Conservation (phyloP, 2,329 filamentous ascomycete genomes). For the Sarocladium oryzae region DNA sequence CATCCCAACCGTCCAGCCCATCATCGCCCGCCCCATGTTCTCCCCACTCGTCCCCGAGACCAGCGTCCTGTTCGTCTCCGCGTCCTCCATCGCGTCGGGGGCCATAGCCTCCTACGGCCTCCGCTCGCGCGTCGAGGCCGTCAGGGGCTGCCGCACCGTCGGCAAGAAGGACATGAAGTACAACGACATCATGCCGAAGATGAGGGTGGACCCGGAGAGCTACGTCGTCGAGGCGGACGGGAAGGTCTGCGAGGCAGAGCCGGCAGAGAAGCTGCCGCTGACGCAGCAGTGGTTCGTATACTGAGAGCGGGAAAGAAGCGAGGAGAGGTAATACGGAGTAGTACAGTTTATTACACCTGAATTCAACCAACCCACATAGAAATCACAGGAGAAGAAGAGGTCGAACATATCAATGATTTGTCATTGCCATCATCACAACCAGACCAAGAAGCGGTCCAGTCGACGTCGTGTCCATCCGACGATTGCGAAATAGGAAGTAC, state of each 20-base stretch:
- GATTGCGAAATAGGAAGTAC: conserved; percentile 4
- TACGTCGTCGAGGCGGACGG: conserved; percentile 87
- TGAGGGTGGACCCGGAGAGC: conserved; percentile 86
- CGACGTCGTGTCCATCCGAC: conserved; percentile 2
- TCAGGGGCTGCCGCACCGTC: conserved; percentile 67
- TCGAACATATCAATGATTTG: conserved; percentile 8
- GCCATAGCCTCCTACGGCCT: conserved; percentile 66
- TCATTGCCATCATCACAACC: conserved; percentile 8
- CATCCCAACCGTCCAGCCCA: conserved; percentile 81
- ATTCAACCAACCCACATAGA: too few relatives aligned
- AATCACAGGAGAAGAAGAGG: neutral
- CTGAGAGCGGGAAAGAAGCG: conserved; percentile 28
- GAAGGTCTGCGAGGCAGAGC: conserved; percentile 64
- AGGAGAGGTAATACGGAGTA: too few relatives aligned
- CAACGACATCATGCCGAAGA: conserved; percentile 76
- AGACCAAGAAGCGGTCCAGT: neutral
- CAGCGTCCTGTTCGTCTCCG: conserved; percentile 77
- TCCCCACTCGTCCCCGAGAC: conserved; percentile 64
- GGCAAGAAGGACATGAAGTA: conserved; percentile 86
- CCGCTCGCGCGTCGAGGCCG: conserved; percentile 72
- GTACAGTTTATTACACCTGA: too few relatives aligned
- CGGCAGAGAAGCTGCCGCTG: conserved; percentile 64
- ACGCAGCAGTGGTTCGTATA: conserved; percentile 74
- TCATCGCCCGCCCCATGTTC: conserved; percentile 83
- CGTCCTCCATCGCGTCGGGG: conserved; percentile 61